These are phyloP conservation scores for Urostyla sp. DNA, from an alignment of 73 alveolate species.

Conservation along the genomic window DNA sequence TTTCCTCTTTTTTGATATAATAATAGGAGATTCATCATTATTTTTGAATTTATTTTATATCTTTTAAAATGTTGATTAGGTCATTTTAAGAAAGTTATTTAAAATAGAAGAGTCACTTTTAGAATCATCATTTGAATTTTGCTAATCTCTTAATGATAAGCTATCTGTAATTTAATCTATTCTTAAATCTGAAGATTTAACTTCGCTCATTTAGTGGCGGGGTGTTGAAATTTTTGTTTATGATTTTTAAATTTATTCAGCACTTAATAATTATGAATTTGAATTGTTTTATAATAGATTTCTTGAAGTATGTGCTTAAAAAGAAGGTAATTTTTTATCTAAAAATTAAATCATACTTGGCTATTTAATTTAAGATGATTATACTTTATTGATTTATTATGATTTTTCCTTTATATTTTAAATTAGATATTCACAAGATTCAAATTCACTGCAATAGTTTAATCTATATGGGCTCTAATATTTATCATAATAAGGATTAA, in stretches of 20 bases:
- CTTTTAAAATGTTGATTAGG: conserved; percentile 30
- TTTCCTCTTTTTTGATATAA: too few species aligned
- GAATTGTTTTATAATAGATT: conserved; percentile 20
- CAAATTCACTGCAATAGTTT: not conserved
- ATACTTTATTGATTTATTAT: too few species aligned
- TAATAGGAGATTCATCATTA: too few species aligned
- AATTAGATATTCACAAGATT: conserved; percentile 5
- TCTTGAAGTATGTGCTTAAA: too few species aligned
- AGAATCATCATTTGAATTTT: conserved; percentile 11
- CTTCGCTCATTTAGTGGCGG: conserved; percentile 21
- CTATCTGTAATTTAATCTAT: conserved; percentile 28
- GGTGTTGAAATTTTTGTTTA: conserved; percentile 46
- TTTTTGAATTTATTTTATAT: conserved; percentile 12
- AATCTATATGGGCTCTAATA: not conserved
- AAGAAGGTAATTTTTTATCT: too few species aligned
- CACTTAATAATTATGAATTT: not conserved
- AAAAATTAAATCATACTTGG: too few species aligned
- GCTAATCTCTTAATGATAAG: conserved; percentile 1
- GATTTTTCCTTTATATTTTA: conserved; percentile 14
- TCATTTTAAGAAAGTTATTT: conserved; percentile 26
- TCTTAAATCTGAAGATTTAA: conserved; percentile 26
- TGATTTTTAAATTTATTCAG: conserved; percentile 9
- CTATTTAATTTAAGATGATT: too few species aligned
- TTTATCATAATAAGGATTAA: not conserved
- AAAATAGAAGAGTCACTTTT: conserved; percentile 39